A percentile compares a stretch with the other conserved stretches of the same genome.
These are phyloP conservation scores for Aspergillus proliferans DNA, from an alignment of 2,329 filamentous ascomycete genomes.

Conservation along the genomic window DNA sequence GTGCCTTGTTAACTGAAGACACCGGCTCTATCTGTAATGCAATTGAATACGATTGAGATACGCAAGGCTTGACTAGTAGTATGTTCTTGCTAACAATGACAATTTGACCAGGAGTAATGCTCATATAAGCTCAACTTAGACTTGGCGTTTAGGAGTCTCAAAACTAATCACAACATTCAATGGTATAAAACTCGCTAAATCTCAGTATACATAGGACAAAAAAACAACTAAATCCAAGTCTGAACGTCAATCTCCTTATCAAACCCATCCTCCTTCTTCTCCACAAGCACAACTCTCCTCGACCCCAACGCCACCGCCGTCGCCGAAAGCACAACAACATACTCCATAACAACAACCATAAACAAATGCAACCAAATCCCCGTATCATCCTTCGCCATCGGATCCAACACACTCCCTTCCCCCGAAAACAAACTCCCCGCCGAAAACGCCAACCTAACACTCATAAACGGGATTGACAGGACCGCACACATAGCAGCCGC, in stretches of 20 bases:
- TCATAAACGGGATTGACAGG: slow-evolving; percentile 10
- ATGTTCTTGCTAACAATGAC: too few species aligned
- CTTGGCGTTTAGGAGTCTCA: too few species aligned
- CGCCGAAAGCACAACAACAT: slow-evolving; percentile 8
- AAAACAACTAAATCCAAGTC: slow-evolving; percentile 1
- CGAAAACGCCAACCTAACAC: slow-evolving; percentile 9
- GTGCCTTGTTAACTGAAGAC: too few species aligned
- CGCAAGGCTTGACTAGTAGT: too few species aligned
- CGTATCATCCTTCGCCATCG: slow-evolving; percentile 6
- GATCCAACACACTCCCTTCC: slow-evolving; percentile 7
- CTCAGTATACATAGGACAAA: too few species aligned
- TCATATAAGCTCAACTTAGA: too few species aligned
- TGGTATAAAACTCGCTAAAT: too few species aligned
- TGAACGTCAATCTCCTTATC: slow-evolving; percentile 2
- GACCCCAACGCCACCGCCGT: slow-evolving; percentile 9
- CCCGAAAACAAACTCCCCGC: slow-evolving; percentile 10
- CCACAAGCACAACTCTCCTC: slow-evolving; percentile 8
- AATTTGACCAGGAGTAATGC: too few species aligned
- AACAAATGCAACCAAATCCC: slow-evolving; percentile 11
- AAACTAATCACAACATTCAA: too few species aligned
- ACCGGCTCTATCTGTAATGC: too few species aligned
- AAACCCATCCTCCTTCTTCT: slow-evolving; percentile 4
- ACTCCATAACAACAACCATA: slow-evolving; percentile 14
- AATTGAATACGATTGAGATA: too few species aligned
- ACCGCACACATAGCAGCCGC: slow-evolving; percentile 8